A percentile compares a stretch with the other conserved stretches of the same genome.
These are phyloP conservation scores for Pleomassaria siparia DNA, from an alignment of 2,329 filamentous ascomycete species.

Conservation along the genomic window DNA sequence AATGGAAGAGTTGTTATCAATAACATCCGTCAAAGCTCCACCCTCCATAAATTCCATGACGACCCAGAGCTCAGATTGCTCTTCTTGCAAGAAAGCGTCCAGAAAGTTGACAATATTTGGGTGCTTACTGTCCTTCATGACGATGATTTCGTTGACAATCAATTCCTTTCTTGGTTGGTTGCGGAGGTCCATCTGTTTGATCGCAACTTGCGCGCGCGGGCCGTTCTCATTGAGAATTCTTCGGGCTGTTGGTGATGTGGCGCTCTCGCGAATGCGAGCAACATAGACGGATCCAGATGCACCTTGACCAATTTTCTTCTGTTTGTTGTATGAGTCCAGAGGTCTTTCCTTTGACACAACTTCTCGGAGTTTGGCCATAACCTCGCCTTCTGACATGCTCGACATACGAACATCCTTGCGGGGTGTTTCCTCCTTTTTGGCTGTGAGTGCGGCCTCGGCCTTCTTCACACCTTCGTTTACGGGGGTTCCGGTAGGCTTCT, in stretches of 20 bases:
- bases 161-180: slow-evolving; percentile 97
- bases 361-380: slow-evolving; percentile 93
- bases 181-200: slow-evolving; percentile 99
- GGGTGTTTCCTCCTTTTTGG: slow-evolving; percentile 72
- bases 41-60: slow-evolving; percentile 99
- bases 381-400: slow-evolving; percentile 94
- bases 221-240: slow-evolving; percentile 79
- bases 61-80: slow-evolving; percentile 95
- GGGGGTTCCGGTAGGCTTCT: slow-evolving; percentile 52
- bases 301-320: slow-evolving; percentile 99
- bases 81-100: slow-evolving; percentile 93
- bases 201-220: slow-evolving; percentile 84
- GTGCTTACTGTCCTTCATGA: slow-evolving; percentile 99
- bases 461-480: slow-evolving; percentile 75
- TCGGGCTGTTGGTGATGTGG: slow-evolving; percentile 76
- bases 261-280: slow-evolving; percentile 87
- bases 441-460: slow-evolving; percentile 81
- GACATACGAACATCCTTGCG: slow-evolving; percentile 97
- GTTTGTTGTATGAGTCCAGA: slow-evolving; percentile 94
- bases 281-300: slow-evolving; percentile 98
- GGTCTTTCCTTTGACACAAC: slow-evolving; percentile 96
- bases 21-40: slow-evolving; percentile 94
- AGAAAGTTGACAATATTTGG: slow-evolving; percentile 99
- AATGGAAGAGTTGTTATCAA: slow-evolving; percentile 94
- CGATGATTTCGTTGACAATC: slow-evolving; percentile 99